phyloP scores from a whole-genome alignment of 169 alveolate species.

The Eimeria praecox region DNA sequence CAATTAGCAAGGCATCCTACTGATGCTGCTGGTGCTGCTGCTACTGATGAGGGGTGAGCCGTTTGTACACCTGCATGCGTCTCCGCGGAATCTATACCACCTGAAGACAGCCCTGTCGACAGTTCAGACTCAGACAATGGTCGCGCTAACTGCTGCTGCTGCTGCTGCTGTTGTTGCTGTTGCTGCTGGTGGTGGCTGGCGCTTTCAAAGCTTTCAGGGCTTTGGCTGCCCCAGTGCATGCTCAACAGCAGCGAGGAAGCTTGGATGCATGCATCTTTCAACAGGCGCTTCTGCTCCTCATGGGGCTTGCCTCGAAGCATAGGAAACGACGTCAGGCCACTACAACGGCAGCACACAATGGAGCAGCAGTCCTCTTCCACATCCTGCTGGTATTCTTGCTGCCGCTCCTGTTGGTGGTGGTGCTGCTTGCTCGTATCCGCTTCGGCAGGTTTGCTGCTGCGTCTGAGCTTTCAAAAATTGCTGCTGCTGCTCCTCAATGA shows the following conservation, averaged over 20 bases:
- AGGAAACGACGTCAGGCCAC: constrained; percentile 75
- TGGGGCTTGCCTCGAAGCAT: neutral
- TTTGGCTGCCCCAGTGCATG: constrained; percentile 49
- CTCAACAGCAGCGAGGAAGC: constrained; percentile 62
- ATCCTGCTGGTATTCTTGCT: neutral
- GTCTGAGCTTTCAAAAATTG: neutral
- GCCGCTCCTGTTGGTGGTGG: neutral
- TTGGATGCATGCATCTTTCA: constrained; percentile 70
- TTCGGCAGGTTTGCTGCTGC: constrained; percentile 18
- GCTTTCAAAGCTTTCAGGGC: neutral
- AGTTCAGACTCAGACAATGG: neutral
- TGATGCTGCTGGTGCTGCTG: constrained; percentile 38
- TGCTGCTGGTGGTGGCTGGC: constrained; percentile 19
- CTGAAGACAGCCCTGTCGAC: constrained; percentile 13
- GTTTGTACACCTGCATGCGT: neutral
- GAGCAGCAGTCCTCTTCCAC: constrained; percentile 54
- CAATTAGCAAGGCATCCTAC: neutral
- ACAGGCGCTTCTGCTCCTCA: constrained; percentile 3
- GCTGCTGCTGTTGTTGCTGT: constrained; percentile 50
- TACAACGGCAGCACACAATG: constrained; percentile 76
- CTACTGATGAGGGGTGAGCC: neutral
- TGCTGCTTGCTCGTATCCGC: neutral
- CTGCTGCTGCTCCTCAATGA: constrained; percentile 18
- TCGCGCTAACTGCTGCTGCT: neutral
- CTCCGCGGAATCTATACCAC: neutral